Evolutionary conservation across 2,329 filamentous ascomycete genomes (phyloP).

Genomic region (Colletotrichum sublineola): DNA sequence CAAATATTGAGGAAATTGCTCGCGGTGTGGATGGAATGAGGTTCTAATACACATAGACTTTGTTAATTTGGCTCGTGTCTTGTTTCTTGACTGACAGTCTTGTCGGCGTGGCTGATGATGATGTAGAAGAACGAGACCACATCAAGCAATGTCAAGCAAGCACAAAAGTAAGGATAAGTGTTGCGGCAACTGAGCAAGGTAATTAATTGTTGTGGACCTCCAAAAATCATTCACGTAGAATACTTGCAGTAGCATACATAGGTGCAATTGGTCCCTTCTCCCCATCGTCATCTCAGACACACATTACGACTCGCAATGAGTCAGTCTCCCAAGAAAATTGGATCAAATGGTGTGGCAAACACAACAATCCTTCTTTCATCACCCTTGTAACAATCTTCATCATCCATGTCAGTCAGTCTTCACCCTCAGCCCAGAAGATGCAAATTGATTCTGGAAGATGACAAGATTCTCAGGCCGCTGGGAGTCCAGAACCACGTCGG

Average conservation of each 20-base stretch:
- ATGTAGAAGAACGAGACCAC: neutral
- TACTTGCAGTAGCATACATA: conserved; percentile 38
- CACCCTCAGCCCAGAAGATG: neutral
- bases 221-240: conserved; percentile 39
- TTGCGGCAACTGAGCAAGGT: neutral
- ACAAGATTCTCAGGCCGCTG: conserved; percentile 23
- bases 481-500: conserved; percentile 31
- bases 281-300: conserved; percentile 33
- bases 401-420: neutral
- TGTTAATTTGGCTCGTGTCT: neutral
- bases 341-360: conserved; percentile 27
- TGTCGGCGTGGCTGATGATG: neutral
- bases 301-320: conserved; percentile 23
- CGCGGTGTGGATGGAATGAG: neutral
- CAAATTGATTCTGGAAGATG: conserved; percentile 28
- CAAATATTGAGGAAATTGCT: conserved; percentile 59
- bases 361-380: conserved; percentile 11
- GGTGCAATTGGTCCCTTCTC: conserved; percentile 37
- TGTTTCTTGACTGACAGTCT: neutral
- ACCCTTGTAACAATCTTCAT: neutral
- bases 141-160: neutral
- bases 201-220: conserved; percentile 23
- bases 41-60: neutral
- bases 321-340: conserved; percentile 39
- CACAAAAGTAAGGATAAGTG: neutral